phyloP scores from a whole-genome alignment of 495 filamentous ascomycete species.

The Podospora comata region DNA sequence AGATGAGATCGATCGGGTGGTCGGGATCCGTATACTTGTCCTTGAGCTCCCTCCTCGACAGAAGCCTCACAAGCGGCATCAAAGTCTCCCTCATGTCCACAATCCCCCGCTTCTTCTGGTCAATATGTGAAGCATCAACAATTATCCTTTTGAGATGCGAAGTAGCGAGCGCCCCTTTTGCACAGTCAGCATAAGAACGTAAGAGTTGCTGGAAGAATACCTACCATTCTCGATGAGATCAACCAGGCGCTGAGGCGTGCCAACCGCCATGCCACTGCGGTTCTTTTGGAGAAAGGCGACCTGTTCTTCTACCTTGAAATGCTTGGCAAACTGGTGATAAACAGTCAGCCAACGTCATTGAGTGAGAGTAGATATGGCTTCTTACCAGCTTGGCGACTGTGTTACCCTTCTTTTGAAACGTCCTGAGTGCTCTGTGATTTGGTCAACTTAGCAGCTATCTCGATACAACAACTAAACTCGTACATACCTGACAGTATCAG shows the following conservation, averaged over 20 bases:
- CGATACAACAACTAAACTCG: background rate
- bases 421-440: constrained; percentile 59
- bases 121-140: constrained; percentile 84
- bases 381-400: constrained; percentile 73
- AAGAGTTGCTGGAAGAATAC: background rate
- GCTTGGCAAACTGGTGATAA: constrained; percentile 72
- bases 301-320: constrained; percentile 90
- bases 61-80: constrained; percentile 65
- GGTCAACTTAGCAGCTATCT: constrained; percentile 5
- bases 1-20: constrained; percentile 55
- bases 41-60: constrained; percentile 65
- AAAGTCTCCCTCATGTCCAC: constrained; percentile 91
- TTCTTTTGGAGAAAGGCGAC: constrained; percentile 67
- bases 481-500: constrained; percentile 66
- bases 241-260: constrained; percentile 76
- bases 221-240: constrained; percentile 78
- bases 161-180: constrained; percentile 62
- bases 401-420: constrained; percentile 72
- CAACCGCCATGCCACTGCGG: constrained; percentile 80
- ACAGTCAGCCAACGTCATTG: background rate
- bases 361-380: background rate
- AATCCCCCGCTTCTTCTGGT: constrained; percentile 86
- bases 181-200: constrained; percentile 22
- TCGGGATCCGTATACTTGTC: constrained; percentile 57
- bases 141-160: constrained; percentile 72